A percentile compares a stretch with the other conserved stretches of the same genome.
Conservation (phyloP, 768 basidiomycete species). For the Leucosporidium scottii region DNA sequence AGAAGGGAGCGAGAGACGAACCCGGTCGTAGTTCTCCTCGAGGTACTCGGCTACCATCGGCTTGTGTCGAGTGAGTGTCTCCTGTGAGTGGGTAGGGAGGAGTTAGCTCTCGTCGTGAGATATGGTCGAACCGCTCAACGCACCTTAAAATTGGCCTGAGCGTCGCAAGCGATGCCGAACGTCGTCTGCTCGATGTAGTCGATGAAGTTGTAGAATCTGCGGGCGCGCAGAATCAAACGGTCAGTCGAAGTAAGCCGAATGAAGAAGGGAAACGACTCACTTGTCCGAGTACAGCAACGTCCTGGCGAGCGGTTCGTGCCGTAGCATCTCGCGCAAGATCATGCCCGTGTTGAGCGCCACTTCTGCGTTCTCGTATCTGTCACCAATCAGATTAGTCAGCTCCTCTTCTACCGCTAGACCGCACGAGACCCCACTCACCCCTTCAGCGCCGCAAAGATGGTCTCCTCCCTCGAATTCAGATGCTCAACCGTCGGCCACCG, state of each 20-base stretch:
- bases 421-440: constrained; percentile 46
- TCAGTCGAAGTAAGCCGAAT: no score
- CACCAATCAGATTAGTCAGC: no score
- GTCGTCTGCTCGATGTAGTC: constrained; percentile 95
- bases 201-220: constrained; percentile 91
- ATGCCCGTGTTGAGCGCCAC: constrained; percentile 95
- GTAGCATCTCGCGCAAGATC: constrained; percentile 94
- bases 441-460: constrained; percentile 74
- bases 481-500: constrained; percentile 97
- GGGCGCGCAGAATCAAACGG: no score
- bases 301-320: constrained; percentile 83
- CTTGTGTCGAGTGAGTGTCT: constrained; percentile 92
- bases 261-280: constrained; percentile 51
- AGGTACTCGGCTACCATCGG: constrained; percentile 96
- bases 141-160: constrained; percentile 86
- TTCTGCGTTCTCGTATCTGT: constrained; percentile 93
- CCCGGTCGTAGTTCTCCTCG: constrained; percentile 93
- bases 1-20: constrained; percentile 44
- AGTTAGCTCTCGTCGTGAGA: neutral
- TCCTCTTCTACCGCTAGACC: no score
- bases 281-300: constrained; percentile 86
- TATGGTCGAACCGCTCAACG: constrained; percentile 3
- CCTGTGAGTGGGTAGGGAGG: constrained; percentile 45
- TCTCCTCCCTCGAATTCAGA: constrained; percentile 61
- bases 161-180: constrained; percentile 96